Percentiles rank a stretch among this genome's conserved stretches.
Conservation (phyloP, 805 yeast species). For the Starmerella vaccinii region DNA sequence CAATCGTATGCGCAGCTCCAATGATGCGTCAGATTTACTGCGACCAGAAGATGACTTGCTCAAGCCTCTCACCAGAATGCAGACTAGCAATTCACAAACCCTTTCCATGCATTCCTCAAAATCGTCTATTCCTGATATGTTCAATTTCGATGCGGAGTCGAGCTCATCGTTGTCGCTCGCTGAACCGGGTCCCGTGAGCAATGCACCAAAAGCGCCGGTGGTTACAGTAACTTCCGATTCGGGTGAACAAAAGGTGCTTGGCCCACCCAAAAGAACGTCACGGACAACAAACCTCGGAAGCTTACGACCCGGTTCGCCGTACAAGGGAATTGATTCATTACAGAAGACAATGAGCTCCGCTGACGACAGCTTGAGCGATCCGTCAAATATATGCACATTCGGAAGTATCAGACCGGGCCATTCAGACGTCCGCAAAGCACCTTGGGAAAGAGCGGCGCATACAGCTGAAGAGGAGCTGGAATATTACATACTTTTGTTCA, state of each 20-base stretch:
- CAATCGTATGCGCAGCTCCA: constrained; percentile 13
- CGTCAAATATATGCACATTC: neutral
- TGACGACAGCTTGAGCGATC: neutral
- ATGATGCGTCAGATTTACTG: neutral
- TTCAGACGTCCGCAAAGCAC: constrained; percentile 8
- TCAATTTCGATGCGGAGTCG: neutral
- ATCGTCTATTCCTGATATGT: neutral
- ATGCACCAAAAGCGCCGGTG: neutral
- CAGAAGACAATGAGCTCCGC: neutral
- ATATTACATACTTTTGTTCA: constrained; percentile 20
- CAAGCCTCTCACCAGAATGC: constrained; percentile 2
- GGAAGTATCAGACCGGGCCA: constrained; percentile 15
- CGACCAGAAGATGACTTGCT: neutral
- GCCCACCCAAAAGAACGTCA: neutral
- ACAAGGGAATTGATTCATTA: neutral
- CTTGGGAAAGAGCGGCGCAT: constrained; percentile 13
- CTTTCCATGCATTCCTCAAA: neutral
- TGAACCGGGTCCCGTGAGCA: no score
- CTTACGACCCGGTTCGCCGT: neutral
- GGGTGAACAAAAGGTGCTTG: constrained; percentile 1
- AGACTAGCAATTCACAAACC: neutral
- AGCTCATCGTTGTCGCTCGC: neutral
- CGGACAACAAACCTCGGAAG: neutral
- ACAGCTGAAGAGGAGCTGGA: constrained; percentile 20
- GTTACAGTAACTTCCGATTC: neutral